A percentile compares a stretch with the other conserved stretches of the same genome.
These are phyloP conservation scores for Trametes meyenii DNA, from an alignment of 768 basidiomycete species.

Conservation along the genomic window DNA sequence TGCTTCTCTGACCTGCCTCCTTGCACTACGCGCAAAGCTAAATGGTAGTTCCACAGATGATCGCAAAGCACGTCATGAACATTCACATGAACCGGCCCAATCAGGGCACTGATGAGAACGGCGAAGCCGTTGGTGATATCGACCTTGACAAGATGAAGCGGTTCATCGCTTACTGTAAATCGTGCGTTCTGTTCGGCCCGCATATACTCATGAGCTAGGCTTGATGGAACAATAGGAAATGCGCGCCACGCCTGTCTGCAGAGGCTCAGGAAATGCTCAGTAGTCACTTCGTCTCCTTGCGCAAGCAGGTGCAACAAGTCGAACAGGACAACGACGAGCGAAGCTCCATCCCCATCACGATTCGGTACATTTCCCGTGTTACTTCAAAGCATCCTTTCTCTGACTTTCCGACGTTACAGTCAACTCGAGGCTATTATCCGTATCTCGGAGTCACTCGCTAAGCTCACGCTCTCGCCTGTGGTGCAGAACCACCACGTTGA, in stretches of 20 bases:
- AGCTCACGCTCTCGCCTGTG: slow-evolving; percentile 83
- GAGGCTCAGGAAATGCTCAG: slow-evolving; percentile 97
- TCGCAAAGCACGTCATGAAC: slow-evolving; percentile 98
- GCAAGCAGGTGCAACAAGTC: slow-evolving; percentile 93
- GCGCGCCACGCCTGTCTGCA: slow-evolving; percentile 89
- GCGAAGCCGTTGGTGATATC: slow-evolving; percentile 82
- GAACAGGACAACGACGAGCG: slow-evolving; percentile 97
- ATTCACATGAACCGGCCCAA: slow-evolving; percentile 96
- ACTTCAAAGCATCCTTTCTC: slow-evolving; percentile 3
- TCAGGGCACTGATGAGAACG: slow-evolving; percentile 57
- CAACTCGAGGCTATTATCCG: slow-evolving; percentile 99
- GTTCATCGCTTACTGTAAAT: slow-evolving; percentile 95
- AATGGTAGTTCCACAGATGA: slow-evolving; percentile 58
- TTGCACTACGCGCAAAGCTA: neutral
- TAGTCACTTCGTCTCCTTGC: slow-evolving; percentile 90
- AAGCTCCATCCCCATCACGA: slow-evolving; percentile 96
- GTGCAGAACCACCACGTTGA: slow-evolving; percentile 95
- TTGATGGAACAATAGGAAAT: slow-evolving; percentile 65
- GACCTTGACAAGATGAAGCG: slow-evolving; percentile 98
- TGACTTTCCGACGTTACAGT: slow-evolving; percentile 34
- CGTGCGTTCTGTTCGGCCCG: slow-evolving; percentile 46
- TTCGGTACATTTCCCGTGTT: slow-evolving; percentile 64
- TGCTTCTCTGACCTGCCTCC: slow-evolving; percentile 26
- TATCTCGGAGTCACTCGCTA: slow-evolving; percentile 96
- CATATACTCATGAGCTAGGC: neutral